Conservation (phyloP, 2,329 filamentous ascomycete genomes). For the Aureobasidium uvarum region DNA sequence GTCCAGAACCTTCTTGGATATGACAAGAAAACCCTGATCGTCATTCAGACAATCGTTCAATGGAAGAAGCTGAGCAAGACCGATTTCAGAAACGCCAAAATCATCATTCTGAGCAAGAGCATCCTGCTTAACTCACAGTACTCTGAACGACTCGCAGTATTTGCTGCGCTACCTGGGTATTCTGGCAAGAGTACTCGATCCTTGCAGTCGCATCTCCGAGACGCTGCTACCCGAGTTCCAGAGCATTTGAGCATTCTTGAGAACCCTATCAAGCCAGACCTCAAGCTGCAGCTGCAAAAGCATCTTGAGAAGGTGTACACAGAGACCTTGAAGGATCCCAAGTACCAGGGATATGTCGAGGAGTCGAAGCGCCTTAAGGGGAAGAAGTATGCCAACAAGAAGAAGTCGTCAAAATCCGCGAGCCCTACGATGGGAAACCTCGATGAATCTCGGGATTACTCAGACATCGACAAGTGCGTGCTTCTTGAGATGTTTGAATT, state of each 20-base stretch:
- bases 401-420: no score
- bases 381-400: not conserved
- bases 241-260: conserved; percentile 34
- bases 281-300: conserved; percentile 32
- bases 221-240: conserved; percentile 45
- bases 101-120: conserved; percentile 53
- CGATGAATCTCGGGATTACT: no score
- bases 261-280: no score
- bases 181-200: conserved; percentile 45
- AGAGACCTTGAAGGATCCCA: conserved; percentile 36
- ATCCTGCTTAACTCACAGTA: no score
- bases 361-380: conserved; percentile 27
- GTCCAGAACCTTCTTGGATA: conserved; percentile 38
- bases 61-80: no score
- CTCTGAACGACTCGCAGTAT: conserved; percentile 45
- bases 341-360: conserved; percentile 40
- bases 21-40: conserved; percentile 29
- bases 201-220: conserved; percentile 55
- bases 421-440: no score
- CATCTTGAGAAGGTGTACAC: conserved; percentile 33
- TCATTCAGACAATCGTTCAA: conserved; percentile 37
- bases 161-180: conserved; percentile 50
- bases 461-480: not conserved
- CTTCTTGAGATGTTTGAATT: conserved; percentile 61
- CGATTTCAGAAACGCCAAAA: conserved; percentile 40